phyloP scores from a whole-genome alignment of 2,329 filamentous ascomycete genomes.

The Teratosphaeria gauchensis region DNA sequence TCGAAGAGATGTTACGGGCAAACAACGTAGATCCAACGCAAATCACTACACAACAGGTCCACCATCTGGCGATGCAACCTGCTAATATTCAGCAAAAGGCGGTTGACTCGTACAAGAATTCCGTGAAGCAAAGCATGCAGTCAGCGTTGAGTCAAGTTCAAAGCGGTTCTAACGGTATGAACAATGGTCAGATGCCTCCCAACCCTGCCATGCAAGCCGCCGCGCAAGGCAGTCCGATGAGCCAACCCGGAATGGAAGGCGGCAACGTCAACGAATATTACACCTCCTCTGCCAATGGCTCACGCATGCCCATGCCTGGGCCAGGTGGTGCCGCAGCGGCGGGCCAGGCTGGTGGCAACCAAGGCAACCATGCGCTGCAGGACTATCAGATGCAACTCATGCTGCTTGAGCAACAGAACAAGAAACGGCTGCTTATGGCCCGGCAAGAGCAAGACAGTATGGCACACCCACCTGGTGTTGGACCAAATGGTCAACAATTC shows the following conservation, averaged over 20 bases:
- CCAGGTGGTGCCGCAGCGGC: constrained; percentile 8
- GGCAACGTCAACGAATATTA: constrained; percentile 36
- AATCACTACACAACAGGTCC: constrained; percentile 69
- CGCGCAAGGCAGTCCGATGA: constrained; percentile 25
- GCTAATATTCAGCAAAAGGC: constrained; percentile 65
- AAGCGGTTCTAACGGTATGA: constrained; percentile 47
- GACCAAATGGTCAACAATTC: constrained; percentile 28
- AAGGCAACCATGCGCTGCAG: constrained; percentile 70
- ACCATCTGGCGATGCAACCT: constrained; percentile 46
- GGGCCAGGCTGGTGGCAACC: constrained; percentile 33
- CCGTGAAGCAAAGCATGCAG: constrained; percentile 73
- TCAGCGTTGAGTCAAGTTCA: constrained; percentile 58
- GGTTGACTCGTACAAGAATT: constrained; percentile 78
- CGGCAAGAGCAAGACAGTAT: constrained; percentile 67
- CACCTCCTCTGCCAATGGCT: not conserved
- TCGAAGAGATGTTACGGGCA: constrained; percentile 38
- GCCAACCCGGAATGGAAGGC: constrained; percentile 49
- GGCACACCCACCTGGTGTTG: constrained; percentile 38
- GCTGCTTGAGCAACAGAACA: constrained; percentile 79
- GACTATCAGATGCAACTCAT: constrained; percentile 88
- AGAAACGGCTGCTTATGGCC: constrained; percentile 76
- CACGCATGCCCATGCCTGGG: not conserved
- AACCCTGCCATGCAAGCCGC: constrained; percentile 40
- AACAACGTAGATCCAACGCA: constrained; percentile 67
- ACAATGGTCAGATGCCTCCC: constrained; percentile 51